These are phyloP conservation scores for Helicostylum pulchrum DNA, from an alignment of 192 early-diverging fungal species.

Conservation along the genomic window DNA sequence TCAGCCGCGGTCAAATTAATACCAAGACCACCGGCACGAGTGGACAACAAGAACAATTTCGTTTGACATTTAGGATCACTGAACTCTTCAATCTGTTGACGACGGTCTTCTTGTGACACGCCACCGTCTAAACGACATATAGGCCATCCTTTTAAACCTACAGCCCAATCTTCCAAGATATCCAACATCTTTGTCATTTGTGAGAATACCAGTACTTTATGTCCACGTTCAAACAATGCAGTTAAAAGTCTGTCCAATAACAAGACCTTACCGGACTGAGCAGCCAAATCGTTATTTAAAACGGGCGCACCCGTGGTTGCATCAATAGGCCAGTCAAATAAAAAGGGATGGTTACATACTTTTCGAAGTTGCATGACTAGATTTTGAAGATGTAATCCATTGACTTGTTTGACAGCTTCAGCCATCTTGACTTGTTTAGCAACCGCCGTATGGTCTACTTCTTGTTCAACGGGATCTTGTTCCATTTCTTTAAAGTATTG, in stretches of 20 bases:
- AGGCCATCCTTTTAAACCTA: slow-evolving; percentile 68
- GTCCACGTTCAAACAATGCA: slow-evolving; percentile 70
- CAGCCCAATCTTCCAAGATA: slow-evolving; percentile 89
- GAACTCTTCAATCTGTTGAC: slow-evolving; percentile 74
- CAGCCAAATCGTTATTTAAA: slow-evolving; percentile 55
- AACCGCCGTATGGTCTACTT: background rate
- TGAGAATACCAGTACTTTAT: slow-evolving; percentile 93
- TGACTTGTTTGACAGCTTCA: slow-evolving; percentile 44
- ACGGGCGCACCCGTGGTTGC: slow-evolving; percentile 50
- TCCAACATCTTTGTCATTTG: slow-evolving; percentile 91
- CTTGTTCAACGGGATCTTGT: slow-evolving; percentile 13
- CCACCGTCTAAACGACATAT: slow-evolving; percentile 91
- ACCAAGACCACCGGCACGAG: slow-evolving; percentile 93
- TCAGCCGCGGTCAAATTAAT: slow-evolving; percentile 97
- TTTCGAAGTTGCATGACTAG: slow-evolving; percentile 90
- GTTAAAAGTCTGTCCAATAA: slow-evolving; percentile 81
- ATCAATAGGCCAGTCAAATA: slow-evolving; percentile 70
- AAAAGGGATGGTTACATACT: slow-evolving; percentile 90
- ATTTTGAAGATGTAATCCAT: slow-evolving; percentile 78
- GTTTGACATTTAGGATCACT: slow-evolving; percentile 53
- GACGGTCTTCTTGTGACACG: slow-evolving; percentile 77
- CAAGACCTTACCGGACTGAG: slow-evolving; percentile 83
- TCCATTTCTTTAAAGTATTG: slow-evolving; percentile 23
- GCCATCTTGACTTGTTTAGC: slow-evolving; percentile 18
- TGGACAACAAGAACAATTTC: slow-evolving; percentile 88